Base-by-base conservation (phyloP, 1,284 basidiomycete genomes). In the Caloboletus inedulis region DNA sequence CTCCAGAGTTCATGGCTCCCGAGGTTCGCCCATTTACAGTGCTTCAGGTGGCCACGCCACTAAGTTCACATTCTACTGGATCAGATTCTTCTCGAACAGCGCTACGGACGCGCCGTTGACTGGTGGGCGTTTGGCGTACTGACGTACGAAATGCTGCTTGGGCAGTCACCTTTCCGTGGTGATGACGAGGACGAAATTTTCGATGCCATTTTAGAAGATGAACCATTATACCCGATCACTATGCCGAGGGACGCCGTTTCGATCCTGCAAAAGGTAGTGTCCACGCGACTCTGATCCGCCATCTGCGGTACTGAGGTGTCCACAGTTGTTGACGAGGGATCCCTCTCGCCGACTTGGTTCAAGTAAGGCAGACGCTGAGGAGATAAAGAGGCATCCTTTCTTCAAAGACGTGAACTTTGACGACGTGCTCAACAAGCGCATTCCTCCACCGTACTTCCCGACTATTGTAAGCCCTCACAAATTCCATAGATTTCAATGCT, bases 51-150 rank as follows among this genome's bases (percentile, higher is more conserved):
- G n/a, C 2, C 39, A 39, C 33, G 8, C 7, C 18, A 37, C 12
- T 37, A 19, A 49, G 23, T 27, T 57, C 30, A 53, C 10, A 33
- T 40, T 45, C 31, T 21, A 40, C 54, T 34, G 43, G 23, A 30
- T 14, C n/a, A 97, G 91, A 99, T 99, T 68, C 79, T 99, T 51
- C 80, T 99, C 29, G 97, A 99, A 74, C 96, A 99, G 74, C 89
- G 94, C 51, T 99, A 99, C 66, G 94, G 94, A 12, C 89, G 94
- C 41, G 97, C 97, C 6, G 97, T 99, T 47, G 97, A 99, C 68
- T 99, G 97, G 97, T 99, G 97, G 97, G 97, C 97, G 8, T 99
- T 99, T 68, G 97, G 97, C 59, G 96, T 99, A 8, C 74, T 99
- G 62, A 98, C 93, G 43, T 99, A 99, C 69, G 97, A 99, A 74